Evolutionary conservation across 2,329 filamentous ascomycete species (phyloP).

Genomic region (Hypoxylon sp.): DNA sequence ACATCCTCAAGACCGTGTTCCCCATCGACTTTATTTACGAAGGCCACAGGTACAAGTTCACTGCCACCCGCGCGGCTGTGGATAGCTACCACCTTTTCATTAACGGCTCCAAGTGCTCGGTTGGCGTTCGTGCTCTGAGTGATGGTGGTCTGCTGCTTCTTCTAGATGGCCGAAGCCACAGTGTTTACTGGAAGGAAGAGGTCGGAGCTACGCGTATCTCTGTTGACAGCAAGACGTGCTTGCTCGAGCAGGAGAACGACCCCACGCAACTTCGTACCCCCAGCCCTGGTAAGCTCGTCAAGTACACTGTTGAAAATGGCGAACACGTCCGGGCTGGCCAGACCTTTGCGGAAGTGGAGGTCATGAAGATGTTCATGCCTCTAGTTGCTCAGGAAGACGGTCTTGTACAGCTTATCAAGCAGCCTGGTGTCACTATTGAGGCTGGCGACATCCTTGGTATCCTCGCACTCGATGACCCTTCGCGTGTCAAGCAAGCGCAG

Average conservation of each 20-base stretch:
- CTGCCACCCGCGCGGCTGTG: conserved; percentile 86
- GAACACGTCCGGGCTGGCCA: conserved; percentile 92
- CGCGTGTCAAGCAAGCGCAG: conserved; percentile 94
- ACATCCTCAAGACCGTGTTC: conserved; percentile 97
- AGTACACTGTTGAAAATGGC: conserved; percentile 95
- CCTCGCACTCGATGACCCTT: conserved; percentile 91
- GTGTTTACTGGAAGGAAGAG: conserved; percentile 99
- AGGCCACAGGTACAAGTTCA: conserved; percentile 96
- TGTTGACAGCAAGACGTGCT: conserved; percentile 96
- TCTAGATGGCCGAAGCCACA: conserved; percentile 92
- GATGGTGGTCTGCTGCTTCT: conserved; percentile 94
- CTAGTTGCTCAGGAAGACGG: conserved; percentile 93
- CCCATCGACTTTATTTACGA: conserved; percentile 99
- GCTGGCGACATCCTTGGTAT: conserved; percentile 99
- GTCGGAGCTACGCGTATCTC: conserved; percentile 94
- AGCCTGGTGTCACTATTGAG: conserved; percentile 96
- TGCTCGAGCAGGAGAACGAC: conserved; percentile 98
- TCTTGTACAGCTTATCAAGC: conserved; percentile 97
- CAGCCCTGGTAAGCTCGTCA: conserved; percentile 96
- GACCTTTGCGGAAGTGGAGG: conserved; percentile 95
- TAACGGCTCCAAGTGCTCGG: conserved; percentile 95
- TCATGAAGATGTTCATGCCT: conserved; percentile 99
- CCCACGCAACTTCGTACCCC: conserved; percentile 95
- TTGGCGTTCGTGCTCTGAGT: conserved; percentile 89
- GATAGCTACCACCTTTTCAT: conserved; percentile 99